phyloP scores from a whole-genome alignment of 2,329 filamentous ascomycete genomes.

The Trichocomaceae sp. region DNA sequence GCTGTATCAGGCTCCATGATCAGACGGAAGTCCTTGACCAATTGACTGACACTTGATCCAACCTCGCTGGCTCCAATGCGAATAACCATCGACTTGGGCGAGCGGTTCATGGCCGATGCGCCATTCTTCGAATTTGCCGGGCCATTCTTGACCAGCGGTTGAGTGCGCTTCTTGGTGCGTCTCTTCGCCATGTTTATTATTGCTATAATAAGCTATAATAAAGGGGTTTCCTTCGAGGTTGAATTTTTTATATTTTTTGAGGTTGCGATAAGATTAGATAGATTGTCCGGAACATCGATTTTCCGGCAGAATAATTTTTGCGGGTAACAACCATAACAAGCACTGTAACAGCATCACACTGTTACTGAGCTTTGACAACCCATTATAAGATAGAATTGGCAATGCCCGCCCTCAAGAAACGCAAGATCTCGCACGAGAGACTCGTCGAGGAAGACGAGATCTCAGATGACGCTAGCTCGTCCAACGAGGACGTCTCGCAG shows the following conservation, averaged over 20 bases:
- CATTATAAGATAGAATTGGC: slow-evolving; percentile 14
- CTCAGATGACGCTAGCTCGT: slow-evolving; percentile 16
- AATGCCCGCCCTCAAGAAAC: slow-evolving; percentile 37
- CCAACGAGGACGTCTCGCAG: slow-evolving; percentile 9
- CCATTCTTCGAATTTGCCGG: slow-evolving; percentile 42
- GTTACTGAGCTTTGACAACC: no score
- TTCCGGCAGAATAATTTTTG: slow-evolving; percentile 28
- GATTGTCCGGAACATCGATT: slow-evolving; percentile 32
- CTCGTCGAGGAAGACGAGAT: slow-evolving; percentile 8
- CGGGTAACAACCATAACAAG: neutral
- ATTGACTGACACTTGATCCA: slow-evolving; percentile 80
- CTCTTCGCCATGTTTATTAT: slow-evolving; percentile 61
- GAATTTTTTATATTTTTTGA: slow-evolving; percentile 1
- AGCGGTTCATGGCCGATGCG: slow-evolving; percentile 19
- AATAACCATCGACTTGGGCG: slow-evolving; percentile 97
- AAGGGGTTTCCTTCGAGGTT: neutral
- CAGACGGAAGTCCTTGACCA: slow-evolving; percentile 80
- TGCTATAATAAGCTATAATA: neutral
- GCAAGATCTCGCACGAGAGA: slow-evolving; percentile 29
- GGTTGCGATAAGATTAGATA: slow-evolving; percentile 25
- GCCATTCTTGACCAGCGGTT: slow-evolving; percentile 59
- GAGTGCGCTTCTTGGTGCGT: slow-evolving; percentile 83
- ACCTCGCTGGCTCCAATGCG: slow-evolving; percentile 92
- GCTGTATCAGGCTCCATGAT: slow-evolving; percentile 98
- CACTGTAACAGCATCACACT: neutral